Evolutionary conservation across 2,329 filamentous ascomycete species (phyloP), one percentile per base, ranked within the genome.

Genomic region (Elsinoe fawcettii): DNA sequence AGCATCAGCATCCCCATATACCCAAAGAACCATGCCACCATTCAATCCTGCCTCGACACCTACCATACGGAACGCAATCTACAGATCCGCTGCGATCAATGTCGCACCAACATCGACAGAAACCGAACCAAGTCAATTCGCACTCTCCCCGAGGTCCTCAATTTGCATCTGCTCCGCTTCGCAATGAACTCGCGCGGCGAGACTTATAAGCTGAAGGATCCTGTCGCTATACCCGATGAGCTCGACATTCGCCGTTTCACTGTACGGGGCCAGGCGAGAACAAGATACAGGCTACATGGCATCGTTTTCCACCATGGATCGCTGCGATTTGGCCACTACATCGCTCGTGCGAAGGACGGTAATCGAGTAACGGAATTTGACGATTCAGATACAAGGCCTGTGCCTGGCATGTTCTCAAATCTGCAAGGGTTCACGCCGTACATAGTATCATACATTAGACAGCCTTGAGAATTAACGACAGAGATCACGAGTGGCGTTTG

Each of bases 291-390:
- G 5, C 58, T 65, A 2, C 55, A 61, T 18, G 60, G 60, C 8
- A 59, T 61, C 7, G 61, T 65, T 18, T 55, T 60, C 5, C 63
- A 62, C 37, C 22, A 30, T 2, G 63, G 62, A 16, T 32, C 47
- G 1, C 34, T 63, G 4, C 57, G 55, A 2, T 34, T 20, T 18
- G 63, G 63, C 5, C 63, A 65, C 22, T 63, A 65, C 43, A 56
- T 64, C n/a, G 58, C 62, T 9, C 58, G 58, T 16, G 59, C 63
- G 3, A 58, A 71, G 71, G n/a, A 57, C 9, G 23, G 55, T 1
- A 58, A 60, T 11, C 58, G 56, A 8, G 56, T 62, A 20, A 56
- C 47, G 30, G 43, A 56, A 16, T 56, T 62, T 18, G 59, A 59
- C 34, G 60, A 62, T 49, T 37, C 51, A 2, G 18, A 37, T 8